Percentiles rank a stretch among this genome's conserved stretches.
These are phyloP conservation scores for Vaccinium myrtillus DNA, from an alignment of 148 eudicot genomes.

Conservation along the genomic window DNA sequence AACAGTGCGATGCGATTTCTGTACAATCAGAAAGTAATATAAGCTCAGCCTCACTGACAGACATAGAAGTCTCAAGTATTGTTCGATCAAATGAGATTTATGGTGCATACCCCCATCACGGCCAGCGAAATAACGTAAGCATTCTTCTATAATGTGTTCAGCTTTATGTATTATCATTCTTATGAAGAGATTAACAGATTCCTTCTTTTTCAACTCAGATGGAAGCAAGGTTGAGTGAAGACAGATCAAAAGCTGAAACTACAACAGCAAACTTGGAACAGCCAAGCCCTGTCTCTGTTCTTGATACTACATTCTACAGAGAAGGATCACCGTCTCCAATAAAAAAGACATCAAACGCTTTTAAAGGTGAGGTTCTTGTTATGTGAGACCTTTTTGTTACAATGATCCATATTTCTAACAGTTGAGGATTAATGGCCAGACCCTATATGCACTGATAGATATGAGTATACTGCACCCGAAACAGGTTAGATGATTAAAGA, in stretches of 20 bases:
- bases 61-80: conserved; percentile 32
- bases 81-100: conserved; percentile 27
- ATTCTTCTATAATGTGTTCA: not conserved
- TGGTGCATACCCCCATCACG: conserved; percentile 23
- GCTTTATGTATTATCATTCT: not conserved
- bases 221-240: conserved; percentile 29
- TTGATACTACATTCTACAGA: conserved; percentile 56
- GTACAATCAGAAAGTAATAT: conserved; percentile 41
- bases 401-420: not conserved
- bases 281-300: conserved; percentile 90
- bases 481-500: not conserved
- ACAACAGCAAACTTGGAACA: conserved; percentile 51
- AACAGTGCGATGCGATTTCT: conserved; percentile 33
- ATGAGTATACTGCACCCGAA: not conserved
- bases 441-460: not conserved
- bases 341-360: conserved; percentile 47
- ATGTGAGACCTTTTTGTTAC: not conserved
- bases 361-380: conserved; percentile 46
- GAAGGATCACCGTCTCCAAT: conserved; percentile 83
- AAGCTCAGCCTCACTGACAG: conserved; percentile 37
- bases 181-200: conserved; percentile 23
- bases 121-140: conserved; percentile 24
- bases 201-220: conserved; percentile 38
- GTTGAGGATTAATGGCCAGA: not conserved
- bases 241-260: conserved; percentile 33